phyloP scores from a whole-genome alignment of 495 filamentous ascomycete genomes.

The Chaetomium tenue region DNA sequence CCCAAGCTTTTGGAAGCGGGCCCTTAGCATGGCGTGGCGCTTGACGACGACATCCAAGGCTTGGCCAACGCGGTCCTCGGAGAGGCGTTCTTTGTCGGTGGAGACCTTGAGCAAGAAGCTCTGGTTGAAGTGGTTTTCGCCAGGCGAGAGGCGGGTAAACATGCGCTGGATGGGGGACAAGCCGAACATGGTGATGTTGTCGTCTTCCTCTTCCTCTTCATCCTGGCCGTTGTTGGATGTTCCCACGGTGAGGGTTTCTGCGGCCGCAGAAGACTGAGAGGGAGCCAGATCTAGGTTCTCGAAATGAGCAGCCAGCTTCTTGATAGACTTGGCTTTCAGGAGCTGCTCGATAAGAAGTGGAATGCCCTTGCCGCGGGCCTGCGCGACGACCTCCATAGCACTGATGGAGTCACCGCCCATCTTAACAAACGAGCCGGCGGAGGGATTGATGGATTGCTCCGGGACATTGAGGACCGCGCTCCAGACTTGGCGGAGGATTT shows the following conservation, averaged over 20 bases:
- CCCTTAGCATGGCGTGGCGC: constrained; percentile 60
- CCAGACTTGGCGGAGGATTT: constrained; percentile 20
- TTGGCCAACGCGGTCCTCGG: constrained; percentile 36
- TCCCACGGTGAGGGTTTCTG: constrained; percentile 4
- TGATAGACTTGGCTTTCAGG: constrained; percentile 43
- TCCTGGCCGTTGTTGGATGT: background rate
- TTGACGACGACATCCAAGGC: constrained; percentile 49
- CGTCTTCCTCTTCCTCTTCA: constrained; percentile 7
- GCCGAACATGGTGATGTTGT: constrained; percentile 22
- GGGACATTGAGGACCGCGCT: constrained; percentile 21
- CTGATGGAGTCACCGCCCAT: constrained; percentile 62
- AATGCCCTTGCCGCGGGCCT: constrained; percentile 10
- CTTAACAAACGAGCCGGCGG: constrained; percentile 51
- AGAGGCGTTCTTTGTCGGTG: constrained; percentile 27
- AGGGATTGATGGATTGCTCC: constrained; percentile 34
- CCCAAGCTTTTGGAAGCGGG: constrained; percentile 43
- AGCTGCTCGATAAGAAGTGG: constrained; percentile 36
- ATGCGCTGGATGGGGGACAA: constrained; percentile 58
- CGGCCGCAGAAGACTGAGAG: background rate
- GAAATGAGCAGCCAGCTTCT: constrained; percentile 7
- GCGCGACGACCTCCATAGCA: constrained; percentile 47
- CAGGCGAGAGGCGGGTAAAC: constrained; percentile 50
- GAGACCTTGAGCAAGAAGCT: constrained; percentile 54
- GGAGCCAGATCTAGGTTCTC: constrained; percentile 29
- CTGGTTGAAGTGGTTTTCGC: constrained; percentile 59